Conservation (phyloP, 2,329 filamentous ascomycete species). For the Phialocephala sp. region DNA sequence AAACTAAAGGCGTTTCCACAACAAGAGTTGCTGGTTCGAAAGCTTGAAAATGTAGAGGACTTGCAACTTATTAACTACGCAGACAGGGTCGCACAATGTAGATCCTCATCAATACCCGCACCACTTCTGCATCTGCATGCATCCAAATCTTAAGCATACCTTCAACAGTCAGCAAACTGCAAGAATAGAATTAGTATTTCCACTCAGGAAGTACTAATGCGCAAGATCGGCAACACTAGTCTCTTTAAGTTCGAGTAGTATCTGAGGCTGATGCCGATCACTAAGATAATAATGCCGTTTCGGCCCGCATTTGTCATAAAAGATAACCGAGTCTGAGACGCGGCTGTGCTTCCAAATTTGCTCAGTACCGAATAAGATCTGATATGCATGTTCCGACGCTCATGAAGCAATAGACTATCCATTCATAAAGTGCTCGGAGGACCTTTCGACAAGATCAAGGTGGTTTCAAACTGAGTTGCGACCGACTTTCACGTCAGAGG, state of each 20-base stretch:
- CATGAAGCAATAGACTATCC: too few species aligned
- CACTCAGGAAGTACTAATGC: background rate
- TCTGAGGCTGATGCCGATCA: slow-evolving; percentile 10
- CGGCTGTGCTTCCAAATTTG: background rate
- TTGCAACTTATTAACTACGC: background rate
- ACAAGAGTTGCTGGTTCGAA: too few species aligned
- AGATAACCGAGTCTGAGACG: background rate
- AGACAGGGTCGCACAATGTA: background rate
- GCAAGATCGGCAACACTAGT: background rate
- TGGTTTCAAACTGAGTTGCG: background rate
- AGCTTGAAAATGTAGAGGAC: background rate
- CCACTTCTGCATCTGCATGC: background rate
- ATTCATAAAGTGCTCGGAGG: too few species aligned
- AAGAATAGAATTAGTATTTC: slow-evolving; percentile 3
- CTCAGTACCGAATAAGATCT: too few species aligned
- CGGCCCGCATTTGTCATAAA: background rate
- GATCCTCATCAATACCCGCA: background rate
- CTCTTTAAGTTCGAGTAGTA: background rate
- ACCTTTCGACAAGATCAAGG: too few species aligned
- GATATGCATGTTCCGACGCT: too few species aligned
- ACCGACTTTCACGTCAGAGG: background rate
- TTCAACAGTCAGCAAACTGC: background rate
- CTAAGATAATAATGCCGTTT: slow-evolving; percentile 3
- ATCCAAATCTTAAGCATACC: slow-evolving; percentile 1
- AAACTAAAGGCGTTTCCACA: background rate